Conservation (phyloP, 495 filamentous ascomycete species). For the Penicillium parvum region DNA sequence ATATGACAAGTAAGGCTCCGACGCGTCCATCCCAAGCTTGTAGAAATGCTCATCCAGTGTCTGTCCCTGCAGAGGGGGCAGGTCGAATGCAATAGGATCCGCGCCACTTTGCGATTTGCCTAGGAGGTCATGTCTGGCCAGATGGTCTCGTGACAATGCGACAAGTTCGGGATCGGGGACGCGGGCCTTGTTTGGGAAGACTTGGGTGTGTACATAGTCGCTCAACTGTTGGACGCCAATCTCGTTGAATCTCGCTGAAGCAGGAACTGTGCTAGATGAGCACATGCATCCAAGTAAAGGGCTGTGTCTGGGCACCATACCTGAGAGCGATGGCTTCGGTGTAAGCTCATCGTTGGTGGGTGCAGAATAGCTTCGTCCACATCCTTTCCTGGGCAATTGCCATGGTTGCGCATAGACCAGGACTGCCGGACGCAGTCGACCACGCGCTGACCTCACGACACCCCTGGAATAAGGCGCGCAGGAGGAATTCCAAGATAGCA, state of each 20-base stretch:
- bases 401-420: slow-evolving; percentile 17
- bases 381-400: not conserved
- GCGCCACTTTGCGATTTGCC: slow-evolving; percentile 79
- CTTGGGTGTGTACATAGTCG: slow-evolving; percentile 71
- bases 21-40: slow-evolving; percentile 80
- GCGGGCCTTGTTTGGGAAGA: slow-evolving; percentile 62
- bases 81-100: slow-evolving; percentile 76
- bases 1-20: slow-evolving; percentile 76
- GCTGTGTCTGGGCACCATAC: slow-evolving; percentile 20
- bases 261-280: slow-evolving; percentile 45
- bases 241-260: slow-evolving; percentile 73
- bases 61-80: slow-evolving; percentile 72
- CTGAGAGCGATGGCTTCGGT: slow-evolving; percentile 27
- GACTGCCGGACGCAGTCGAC: slow-evolving; percentile 23
- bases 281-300: not conserved
- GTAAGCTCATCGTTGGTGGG: slow-evolving; percentile 20
- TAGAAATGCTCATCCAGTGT: slow-evolving; percentile 94
- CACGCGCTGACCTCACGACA: slow-evolving; percentile 26
- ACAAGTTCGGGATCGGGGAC: slow-evolving; percentile 66
- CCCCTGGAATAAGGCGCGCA: slow-evolving; percentile 36
- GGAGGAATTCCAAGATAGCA: slow-evolving; percentile 29
- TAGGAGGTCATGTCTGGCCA: slow-evolving; percentile 80
- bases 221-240: slow-evolving; percentile 93
- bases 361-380: slow-evolving; percentile 20
- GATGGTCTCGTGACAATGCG: slow-evolving; percentile 72